Base-by-base conservation (phyloP, 345 rosid genomes). In the Sonneratia caseolaris region DNA sequence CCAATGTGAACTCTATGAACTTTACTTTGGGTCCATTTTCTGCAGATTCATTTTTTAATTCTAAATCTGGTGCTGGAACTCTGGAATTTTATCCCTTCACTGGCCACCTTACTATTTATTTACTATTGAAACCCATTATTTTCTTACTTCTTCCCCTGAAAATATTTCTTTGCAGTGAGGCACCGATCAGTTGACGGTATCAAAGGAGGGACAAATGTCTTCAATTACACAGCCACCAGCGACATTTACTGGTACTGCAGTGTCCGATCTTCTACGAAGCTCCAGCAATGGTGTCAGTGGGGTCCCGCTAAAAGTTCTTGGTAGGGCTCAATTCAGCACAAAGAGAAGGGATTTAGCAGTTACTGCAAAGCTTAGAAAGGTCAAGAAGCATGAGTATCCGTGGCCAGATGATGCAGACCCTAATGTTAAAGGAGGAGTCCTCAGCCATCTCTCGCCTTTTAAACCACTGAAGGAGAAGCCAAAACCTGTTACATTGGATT, bases 331-430 rank as follows among this genome's bases (percentile, higher is more conserved):
- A 56, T 79, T 87, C 37, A 32, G 76, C 64, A 59, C 71, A 21
- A 61, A 71, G 32, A 82, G 76, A 57, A 83, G 73, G 73, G 82
- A 72, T 62, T 75, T 78, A 0, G 37, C 76, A 6, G 85, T 90
- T 18, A 69, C 78, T 42, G 86, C 93, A 13, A 84, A 85, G 84
- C 76, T 86, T 67, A 86, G 91, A 85, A 95, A 89, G 83, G 85
- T 80, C 69, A 92, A 88, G 92, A 95, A 92, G 86, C 86, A 88
- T 18, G 97, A 91, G 51, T 86, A 89, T 75, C 97, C 99, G 0
- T 95, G 99, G 99, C 97, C 99, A 0, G 85, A 82, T 0, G 84
- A 92, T 86, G 91, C 97, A 37, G 99, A 95, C 83, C 96, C 93
- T 0, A 95, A 89, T 76, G 97, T 92, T 47, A 86, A 92, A 75